phyloP scores from a whole-genome alignment of 1,284 basidiomycete species.

The Hemileccinum hortonii region DNA sequence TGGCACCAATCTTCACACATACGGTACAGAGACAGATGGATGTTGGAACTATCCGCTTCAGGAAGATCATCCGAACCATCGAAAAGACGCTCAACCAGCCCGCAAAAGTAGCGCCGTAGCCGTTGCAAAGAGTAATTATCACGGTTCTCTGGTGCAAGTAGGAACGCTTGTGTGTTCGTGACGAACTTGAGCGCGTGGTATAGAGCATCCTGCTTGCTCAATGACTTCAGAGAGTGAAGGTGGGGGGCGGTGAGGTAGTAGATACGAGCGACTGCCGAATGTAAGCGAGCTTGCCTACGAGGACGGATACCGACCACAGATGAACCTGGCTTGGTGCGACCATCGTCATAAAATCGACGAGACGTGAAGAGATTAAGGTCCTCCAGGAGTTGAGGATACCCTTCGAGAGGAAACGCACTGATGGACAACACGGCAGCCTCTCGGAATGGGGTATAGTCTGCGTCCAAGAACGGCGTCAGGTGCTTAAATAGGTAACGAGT shows the following conservation, averaged over 20 bases:
- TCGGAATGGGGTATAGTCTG: conserved; percentile 80
- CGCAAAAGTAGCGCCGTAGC: conserved; percentile 87
- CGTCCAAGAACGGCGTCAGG: conserved; percentile 83
- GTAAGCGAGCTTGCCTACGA: conserved; percentile 77
- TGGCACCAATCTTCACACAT: conserved; percentile 95
- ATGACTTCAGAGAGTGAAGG: conserved; percentile 69
- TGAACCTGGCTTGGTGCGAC: conserved; percentile 60
- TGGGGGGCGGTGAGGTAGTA: conserved; percentile 83
- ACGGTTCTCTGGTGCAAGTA: conserved; percentile 69
- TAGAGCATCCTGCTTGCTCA: conserved; percentile 71
- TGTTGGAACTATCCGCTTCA: conserved; percentile 75
- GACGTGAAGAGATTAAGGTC: conserved; percentile 79
- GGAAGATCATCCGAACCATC: conserved; percentile 72
- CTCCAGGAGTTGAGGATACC: conserved; percentile 82
- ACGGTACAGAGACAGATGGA: conserved; percentile 79
- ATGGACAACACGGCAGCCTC: conserved; percentile 87
- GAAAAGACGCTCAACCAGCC: conserved; percentile 83
- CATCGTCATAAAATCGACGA: conserved; percentile 81
- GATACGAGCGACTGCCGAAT: conserved; percentile 88
- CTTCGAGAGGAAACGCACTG: conserved; percentile 77
- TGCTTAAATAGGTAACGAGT: conserved; percentile 84
- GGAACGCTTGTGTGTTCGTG: conserved; percentile 76
- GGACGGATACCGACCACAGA: conserved; percentile 56
- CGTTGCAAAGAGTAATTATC: conserved; percentile 81
- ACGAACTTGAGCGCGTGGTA: conserved; percentile 85